A percentile compares a stretch with the other conserved stretches of the same genome.
These are phyloP conservation scores for Solanum appendiculatum DNA, from an alignment of 257 asterid genomes.

Conservation along the genomic window DNA sequence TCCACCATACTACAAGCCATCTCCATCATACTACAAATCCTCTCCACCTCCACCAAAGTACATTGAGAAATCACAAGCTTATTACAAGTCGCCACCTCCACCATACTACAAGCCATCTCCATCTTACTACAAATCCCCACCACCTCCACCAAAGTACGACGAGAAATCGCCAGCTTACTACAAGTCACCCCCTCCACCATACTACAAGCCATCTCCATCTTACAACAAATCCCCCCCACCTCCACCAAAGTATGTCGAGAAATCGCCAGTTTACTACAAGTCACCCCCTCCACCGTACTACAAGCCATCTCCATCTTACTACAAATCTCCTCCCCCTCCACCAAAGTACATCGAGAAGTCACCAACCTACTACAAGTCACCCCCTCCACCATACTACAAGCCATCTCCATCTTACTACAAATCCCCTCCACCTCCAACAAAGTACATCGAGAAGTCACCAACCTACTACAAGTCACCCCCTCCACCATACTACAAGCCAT, in stretches of 20 bases:
- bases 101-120: background rate
- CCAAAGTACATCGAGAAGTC: accelerated
- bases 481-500: background rate
- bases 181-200: background rate
- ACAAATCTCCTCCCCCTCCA: background rate
- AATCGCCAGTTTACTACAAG: background rate
- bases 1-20: background rate
- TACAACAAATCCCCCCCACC: background rate
- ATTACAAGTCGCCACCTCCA: background rate
- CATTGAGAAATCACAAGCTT: accelerated
- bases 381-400: background rate
- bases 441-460: background rate
- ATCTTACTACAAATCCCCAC: background rate
- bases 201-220: background rate
- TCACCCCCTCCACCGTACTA: background rate
- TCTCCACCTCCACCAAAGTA: background rate
- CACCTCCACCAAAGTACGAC: background rate
- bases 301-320: background rate
- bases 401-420: background rate
- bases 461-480: background rate
- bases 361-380: background rate
- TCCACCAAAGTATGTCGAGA: background rate
- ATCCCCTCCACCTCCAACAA: background rate
- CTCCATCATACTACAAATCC: background rate
- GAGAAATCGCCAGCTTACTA: background rate